Base-by-base conservation (phyloP, 345 rosid species). In the Angophora floribunda region DNA sequence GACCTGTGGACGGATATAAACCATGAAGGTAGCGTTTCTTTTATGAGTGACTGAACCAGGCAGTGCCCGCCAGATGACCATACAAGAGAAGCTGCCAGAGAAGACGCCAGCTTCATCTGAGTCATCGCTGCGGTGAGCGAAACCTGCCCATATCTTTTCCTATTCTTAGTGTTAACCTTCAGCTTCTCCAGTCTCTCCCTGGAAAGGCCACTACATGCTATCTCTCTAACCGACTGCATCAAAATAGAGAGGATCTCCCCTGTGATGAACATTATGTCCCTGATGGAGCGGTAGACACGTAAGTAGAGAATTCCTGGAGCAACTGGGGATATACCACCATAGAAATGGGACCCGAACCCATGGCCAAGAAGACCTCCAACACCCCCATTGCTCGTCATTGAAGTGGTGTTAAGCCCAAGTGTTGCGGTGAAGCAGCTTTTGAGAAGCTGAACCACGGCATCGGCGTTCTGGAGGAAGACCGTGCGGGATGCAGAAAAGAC, bases 311-410 rank as follows among this genome's bases (percentile, higher is more conserved):
- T 94, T 89, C 99, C 99, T 13, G 99, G 99, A 78, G 99, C 99
- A 87, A 97, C 99, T 53, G 99, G 95, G 57, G 99, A 92, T 67
- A 98, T 92, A 55, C 98, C 99, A 12, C 99, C 99, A 44, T 91
- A 91, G 89, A 95, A 92, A 92, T 97, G 99, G 41, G 99, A 96
- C 49, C 99, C 97, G 86, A 97, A 95, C 50, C 98, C 99, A 87
- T 97, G 98, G 70, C 99, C 99, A 86, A 98, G 96, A 92, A 98
- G 99, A 85, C 97, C 95, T 91, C 99, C 99, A 78, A 98, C 96
- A 21, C 98, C 97, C 87, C 97, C 96, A 75, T 92, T 93, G 89
- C 94, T 94, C 49, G 95, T 93, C 88, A 93, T 91, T 59, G 95
- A 93, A 79, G 93, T 90, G 52, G 93, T 86, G 84, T 91, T 92